Conservation (phyloP, 106 monocot genomes). For the Allium cepa region DNA sequence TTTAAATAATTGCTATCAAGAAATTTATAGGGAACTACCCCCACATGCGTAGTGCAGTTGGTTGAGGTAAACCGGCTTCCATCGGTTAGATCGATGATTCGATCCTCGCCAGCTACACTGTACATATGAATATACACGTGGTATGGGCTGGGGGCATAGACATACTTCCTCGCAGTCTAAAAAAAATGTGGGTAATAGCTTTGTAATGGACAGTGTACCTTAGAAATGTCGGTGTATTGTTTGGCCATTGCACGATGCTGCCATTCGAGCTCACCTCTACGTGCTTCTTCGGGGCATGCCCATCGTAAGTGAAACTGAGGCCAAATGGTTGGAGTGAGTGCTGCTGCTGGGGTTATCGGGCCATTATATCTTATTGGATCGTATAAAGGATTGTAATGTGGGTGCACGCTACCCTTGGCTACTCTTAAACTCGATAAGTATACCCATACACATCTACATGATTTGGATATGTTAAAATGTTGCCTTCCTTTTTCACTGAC, state of each 20-base stretch:
- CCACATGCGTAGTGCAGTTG: no score
- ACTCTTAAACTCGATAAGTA: conserved; percentile 55
- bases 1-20: no score
- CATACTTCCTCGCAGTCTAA: neutral
- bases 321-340: conserved; percentile 93
- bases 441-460: conserved; percentile 82
- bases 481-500: no score
- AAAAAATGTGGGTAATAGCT: neutral
- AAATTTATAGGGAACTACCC: no score
- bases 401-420: conserved; percentile 51
- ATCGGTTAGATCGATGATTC: no score
- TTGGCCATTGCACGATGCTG: conserved; percentile 47
- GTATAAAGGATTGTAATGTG: conserved; percentile 74
- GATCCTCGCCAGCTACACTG: no score
- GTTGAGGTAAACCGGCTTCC: no score
- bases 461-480: conserved; percentile 39
- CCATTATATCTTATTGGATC: conserved; percentile 43
- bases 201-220: conserved; percentile 32
- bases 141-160: no score
- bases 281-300: conserved; percentile 87
- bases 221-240: conserved; percentile 38
- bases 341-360: conserved; percentile 71
- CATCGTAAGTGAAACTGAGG: conserved; percentile 94
- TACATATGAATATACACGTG: no score
- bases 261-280: conserved; percentile 59